Evolutionary conservation across 176 grass and related monocot species (phyloP).

Genomic region (Neostapfia colusana): DNA sequence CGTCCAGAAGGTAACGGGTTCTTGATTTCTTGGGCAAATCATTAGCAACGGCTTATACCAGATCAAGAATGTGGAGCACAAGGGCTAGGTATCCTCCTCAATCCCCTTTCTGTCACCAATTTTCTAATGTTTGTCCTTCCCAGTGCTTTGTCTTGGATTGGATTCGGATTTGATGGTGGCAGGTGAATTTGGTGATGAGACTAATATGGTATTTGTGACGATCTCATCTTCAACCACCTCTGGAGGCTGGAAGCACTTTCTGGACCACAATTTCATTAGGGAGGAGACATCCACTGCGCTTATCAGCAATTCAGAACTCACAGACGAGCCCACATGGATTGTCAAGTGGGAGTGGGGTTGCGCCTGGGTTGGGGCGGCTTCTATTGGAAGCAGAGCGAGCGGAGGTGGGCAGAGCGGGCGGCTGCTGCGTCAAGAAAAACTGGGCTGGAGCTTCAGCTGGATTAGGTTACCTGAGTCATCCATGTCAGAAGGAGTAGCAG

Average conservation of each 20-base stretch:
- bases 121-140: not conserved
- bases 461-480: too few species aligned
- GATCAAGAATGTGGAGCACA: slow-evolving; percentile 95
- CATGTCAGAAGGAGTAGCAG: too few species aligned
- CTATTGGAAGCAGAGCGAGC: too few species aligned
- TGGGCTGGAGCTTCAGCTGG: too few species aligned
- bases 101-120: not conserved
- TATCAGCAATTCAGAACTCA: slow-evolving; percentile 66
- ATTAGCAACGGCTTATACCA: slow-evolving; percentile 78
- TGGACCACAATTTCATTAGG: slow-evolving; percentile 88
- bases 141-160: not conserved
- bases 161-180: slow-evolving; percentile 21
- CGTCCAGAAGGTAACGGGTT: too few species aligned
- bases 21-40: slow-evolving; percentile 41
- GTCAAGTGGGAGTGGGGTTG: too few species aligned
- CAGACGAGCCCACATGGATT: slow-evolving; percentile 86
- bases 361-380: too few species aligned
- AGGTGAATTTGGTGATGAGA: slow-evolving; percentile 98
- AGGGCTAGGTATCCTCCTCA: slow-evolving; percentile 63
- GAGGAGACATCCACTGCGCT: slow-evolving; percentile 81
- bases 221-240: slow-evolving; percentile 84
- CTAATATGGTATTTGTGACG: slow-evolving; percentile 91
- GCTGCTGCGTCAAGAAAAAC: too few species aligned
- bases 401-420: too few species aligned
- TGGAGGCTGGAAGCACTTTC: slow-evolving; percentile 76